phyloP scores from a whole-genome alignment of 345 rosid species.

The Hibiscus trionum region DNA sequence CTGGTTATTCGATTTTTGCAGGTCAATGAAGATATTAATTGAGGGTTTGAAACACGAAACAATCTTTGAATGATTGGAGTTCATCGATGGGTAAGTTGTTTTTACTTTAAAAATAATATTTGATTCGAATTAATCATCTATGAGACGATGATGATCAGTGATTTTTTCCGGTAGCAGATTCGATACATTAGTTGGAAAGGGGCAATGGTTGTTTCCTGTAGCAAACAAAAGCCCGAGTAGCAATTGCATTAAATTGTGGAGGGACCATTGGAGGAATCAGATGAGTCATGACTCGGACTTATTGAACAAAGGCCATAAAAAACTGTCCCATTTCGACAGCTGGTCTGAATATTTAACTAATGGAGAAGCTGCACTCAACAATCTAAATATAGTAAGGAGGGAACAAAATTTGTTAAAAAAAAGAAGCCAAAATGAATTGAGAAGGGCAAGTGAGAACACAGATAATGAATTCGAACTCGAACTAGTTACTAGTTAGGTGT shows the following conservation, averaged over 20 bases:
- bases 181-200: neutral
- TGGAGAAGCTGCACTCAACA: neutral
- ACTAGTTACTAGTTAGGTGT: too few relatives aligned
- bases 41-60: neutral
- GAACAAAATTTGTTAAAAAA: neutral
- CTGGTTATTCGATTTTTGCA: conserved; percentile 7
- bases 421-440: neutral
- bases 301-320: conserved; percentile 2
- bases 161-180: conserved; percentile 15
- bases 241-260: conserved; percentile 5
- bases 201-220: conserved; percentile 6
- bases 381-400: neutral
- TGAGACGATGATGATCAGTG: neutral
- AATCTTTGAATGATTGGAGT: neutral
- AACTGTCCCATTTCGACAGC: conserved; percentile 14
- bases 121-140: too few relatives aligned
- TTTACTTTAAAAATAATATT: neutral
- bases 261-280: conserved; percentile 17
- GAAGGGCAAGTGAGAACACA: neutral
- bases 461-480: too few relatives aligned
- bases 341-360: neutral
- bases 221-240: conserved; percentile 10
- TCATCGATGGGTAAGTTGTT: neutral
- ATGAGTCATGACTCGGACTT: conserved; percentile 3
- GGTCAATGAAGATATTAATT: conserved; percentile 8